Conservation (phyloP, 202 grass and related monocot species). For the Carex sylvatica region DNA sequence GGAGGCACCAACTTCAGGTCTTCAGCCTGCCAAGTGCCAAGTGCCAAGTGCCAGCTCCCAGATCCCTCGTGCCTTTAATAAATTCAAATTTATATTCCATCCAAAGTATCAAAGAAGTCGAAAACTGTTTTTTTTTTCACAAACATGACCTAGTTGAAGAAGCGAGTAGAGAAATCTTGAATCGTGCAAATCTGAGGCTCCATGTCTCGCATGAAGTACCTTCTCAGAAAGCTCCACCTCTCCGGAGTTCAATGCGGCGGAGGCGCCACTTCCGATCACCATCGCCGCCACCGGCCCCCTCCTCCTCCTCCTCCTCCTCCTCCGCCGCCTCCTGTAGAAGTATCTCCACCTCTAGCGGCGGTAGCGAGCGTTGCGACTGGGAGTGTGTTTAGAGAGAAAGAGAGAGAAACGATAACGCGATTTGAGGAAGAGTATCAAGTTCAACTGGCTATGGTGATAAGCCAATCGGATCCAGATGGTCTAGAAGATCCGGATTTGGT, state of each 20-base stretch:
- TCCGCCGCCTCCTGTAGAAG: conserved; percentile 22
- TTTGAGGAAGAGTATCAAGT: conserved; percentile 97
- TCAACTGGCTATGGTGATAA: conserved; percentile 85
- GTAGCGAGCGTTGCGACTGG: conserved; percentile 16
- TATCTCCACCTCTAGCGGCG: neutral
- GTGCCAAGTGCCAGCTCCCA: neutral
- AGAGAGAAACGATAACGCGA: conserved; percentile 32
- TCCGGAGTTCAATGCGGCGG: conserved; percentile 40
- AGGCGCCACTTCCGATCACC: conserved; percentile 14
- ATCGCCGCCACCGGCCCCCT: conserved; percentile 2
- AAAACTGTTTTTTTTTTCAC: neutral
- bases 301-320: conserved; percentile 29
- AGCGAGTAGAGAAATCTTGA: neutral
- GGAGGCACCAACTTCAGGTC: neutral
- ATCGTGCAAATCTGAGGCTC: conserved; percentile 23
- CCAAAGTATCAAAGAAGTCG: neutral
- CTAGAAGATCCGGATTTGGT: conserved; percentile 87
- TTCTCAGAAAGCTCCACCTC: conserved; percentile 93
- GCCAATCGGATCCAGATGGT: conserved; percentile 81
- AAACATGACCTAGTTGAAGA: neutral
- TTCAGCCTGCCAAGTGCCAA: too few relatives aligned
- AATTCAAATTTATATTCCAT: conserved; percentile 17
- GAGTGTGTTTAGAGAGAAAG: conserved; percentile 33
- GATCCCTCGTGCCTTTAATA: neutral
- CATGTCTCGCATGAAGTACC: conserved; percentile 94